Base-by-base conservation (phyloP, 306 rosid species). In the Luffa acutangula region DNA sequence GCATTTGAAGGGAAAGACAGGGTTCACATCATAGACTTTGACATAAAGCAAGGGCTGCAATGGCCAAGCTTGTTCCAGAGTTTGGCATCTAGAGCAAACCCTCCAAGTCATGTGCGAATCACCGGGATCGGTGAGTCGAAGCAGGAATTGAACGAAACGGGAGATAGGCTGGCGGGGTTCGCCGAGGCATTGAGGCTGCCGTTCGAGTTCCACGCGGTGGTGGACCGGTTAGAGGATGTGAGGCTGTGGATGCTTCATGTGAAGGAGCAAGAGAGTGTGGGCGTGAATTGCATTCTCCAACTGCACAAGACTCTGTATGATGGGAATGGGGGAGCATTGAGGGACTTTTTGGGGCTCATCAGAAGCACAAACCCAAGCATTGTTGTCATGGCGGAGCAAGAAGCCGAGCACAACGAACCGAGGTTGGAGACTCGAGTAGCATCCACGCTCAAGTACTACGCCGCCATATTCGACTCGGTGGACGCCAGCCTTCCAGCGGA, bases 161-260 rank as follows among this genome's bases (percentile, higher is more conserved):
- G 99, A 45, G 99, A 96, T 45, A 86, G 99, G 13, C 91, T 96
- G 3, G 86, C 98, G 0, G 96, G 94, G 4, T 91, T 96, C 11
- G 99, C 99, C 0, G 93, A 90, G 63, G 92, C 94, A 1, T 76
- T 96, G 60, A 90, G 89, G 87, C 84, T 96, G 15, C 98, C 98
- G 17, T 96, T 96, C 1, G 98, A 93, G 88, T 96, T 96, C 37
- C 99, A 93, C 52, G 92, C 97, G 0, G 99, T 96, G 2, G 99
- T 96, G 69, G 99, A 96, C 81, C 88, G 99, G 75, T 89, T 96
- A 31, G 99, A 96, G 78, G 99, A 96, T 51, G 99, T 96, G 76
- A 88, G 99, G 78, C 89, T 96, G 13, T 96, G 99, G 99, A 96
- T 96, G 99, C 98, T 96, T 78, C 98, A 93, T 80, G 98, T 96